Base-by-base conservation (phyloP, 768 basidiomycete genomes). In the Hericium coralloides region DNA sequence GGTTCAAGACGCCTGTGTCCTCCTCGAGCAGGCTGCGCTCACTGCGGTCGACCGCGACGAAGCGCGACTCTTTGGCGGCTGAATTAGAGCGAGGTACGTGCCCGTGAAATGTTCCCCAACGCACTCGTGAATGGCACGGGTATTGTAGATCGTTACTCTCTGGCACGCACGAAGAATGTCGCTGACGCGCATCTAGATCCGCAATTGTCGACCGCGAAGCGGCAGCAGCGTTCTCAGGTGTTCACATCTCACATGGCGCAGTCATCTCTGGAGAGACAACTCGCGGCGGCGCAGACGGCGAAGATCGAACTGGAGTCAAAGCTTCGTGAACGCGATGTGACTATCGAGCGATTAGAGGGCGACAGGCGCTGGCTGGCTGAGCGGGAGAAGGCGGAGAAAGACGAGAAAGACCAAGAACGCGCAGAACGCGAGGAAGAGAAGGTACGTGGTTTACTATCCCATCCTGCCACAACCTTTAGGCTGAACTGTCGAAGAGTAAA, bases 301-400 rank as follows among this genome's bases (percentile, higher is more conserved):
- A 83, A 82, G 60, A 69, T 79, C 20, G 85, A 89, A 38, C 70
- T 89, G 38, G 87, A 90, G 67, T 76, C 78, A 12, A 84, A 83
- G 66, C 71, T 90, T 3, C 74, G 83, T 36, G 84, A 90, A 68
- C 81, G 79, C 65, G 84, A 88, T 2, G 60, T 75, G 1, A 66
- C 72, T 22, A 77, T 91, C 25, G 86, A 87, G 45, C 72, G 81
- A 47, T 74, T 92, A 10, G 86, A 90, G 63, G 72, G 79, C 17
- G 89, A 92, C 64, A 72, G 88, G 38, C 72, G 85, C 17, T 89
- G 76, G 73, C 75, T 89, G 52, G 73, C 83, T 0, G 86, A 89
- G 59, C 69, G 84, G 3, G 89, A 90, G 66, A 73, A 77, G 51
- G 80, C 83, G 38, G 87, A 89, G 59, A 72, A 80, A 22, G 81